Evolutionary conservation across 208 protist species (phyloP).

Genomic region (Herpetomonas samuelpessoai): DNA sequence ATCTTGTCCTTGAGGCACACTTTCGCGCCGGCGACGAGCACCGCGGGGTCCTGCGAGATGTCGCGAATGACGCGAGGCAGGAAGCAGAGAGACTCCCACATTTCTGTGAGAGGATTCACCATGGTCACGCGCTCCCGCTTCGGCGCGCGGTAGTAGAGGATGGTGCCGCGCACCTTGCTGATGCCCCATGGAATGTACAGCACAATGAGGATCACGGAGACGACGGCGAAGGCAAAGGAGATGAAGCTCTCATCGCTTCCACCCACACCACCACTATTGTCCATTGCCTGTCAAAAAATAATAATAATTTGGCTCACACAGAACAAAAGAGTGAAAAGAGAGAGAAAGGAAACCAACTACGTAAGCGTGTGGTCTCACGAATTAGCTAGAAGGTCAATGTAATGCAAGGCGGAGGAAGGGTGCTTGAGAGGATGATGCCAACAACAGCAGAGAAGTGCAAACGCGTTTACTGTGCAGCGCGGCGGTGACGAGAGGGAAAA

Average conservation of each 20-base stretch:
- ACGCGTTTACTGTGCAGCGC: too few relatives aligned
- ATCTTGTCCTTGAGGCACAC: slow-evolving; percentile 68
- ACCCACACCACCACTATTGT: slow-evolving; percentile 47
- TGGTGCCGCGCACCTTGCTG: slow-evolving; percentile 33
- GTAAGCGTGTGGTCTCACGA: too few relatives aligned
- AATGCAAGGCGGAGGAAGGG: too few relatives aligned
- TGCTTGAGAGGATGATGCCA: too few relatives aligned
- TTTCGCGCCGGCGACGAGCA: slow-evolving; percentile 57
- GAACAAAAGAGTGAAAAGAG: slow-evolving; percentile 1
- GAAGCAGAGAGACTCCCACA: slow-evolving; percentile 63
- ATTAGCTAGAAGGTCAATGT: too few relatives aligned
- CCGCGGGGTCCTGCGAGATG: slow-evolving; percentile 39
- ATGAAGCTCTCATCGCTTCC: slow-evolving; percentile 89
- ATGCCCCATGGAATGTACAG: slow-evolving; percentile 89
- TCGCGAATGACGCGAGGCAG: slow-evolving; percentile 44
- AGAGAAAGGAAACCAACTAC: too few relatives aligned
- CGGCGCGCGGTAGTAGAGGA: slow-evolving; percentile 60
- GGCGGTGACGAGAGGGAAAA: too few relatives aligned
- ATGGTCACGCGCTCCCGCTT: slow-evolving; percentile 42
- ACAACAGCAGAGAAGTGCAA: too few relatives aligned
- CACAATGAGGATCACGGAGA: slow-evolving; percentile 79
- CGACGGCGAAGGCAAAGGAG: slow-evolving; percentile 84
- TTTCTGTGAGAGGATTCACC: slow-evolving; percentile 56
- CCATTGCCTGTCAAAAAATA: background rate
- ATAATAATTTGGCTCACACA: slow-evolving; percentile 1